Evolutionary conservation across 2,329 filamentous ascomycete genomes (phyloP).

Genomic region (Aspergillus sojae): DNA sequence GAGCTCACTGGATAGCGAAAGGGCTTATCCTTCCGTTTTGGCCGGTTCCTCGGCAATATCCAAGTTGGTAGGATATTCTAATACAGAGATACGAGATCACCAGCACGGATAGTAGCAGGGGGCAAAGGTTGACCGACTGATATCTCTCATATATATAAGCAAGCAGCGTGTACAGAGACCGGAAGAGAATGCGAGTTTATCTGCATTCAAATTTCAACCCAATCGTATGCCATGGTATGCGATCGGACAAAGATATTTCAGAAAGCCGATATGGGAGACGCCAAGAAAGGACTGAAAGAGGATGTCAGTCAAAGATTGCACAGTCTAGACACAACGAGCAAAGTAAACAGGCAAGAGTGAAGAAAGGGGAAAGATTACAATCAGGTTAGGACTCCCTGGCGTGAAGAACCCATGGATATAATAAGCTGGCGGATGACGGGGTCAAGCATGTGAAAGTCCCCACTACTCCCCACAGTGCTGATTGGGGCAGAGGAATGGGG

Average conservation of each 20-base stretch:
- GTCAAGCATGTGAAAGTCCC: conserved; percentile 29
- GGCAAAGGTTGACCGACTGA: not conserved
- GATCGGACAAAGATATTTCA: not conserved
- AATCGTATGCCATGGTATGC: not conserved
- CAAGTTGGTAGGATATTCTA: too few relatives aligned
- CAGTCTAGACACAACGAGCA: not conserved
- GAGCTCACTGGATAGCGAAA: not conserved
- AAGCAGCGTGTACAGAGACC: not conserved
- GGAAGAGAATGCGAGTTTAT: not conserved
- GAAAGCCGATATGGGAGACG: not conserved
- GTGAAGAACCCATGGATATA: conserved; percentile 13
- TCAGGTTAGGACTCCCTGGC: not conserved
- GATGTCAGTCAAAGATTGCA: not conserved
- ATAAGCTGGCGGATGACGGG: conserved; percentile 8
- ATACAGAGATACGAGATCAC: not conserved
- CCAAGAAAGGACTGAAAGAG: not conserved
- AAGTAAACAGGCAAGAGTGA: not conserved
- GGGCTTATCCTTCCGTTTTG: not conserved
- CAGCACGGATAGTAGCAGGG: too few relatives aligned
- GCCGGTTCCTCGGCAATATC: not conserved
- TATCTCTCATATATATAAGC: not conserved
- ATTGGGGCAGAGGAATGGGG: conserved; percentile 2
- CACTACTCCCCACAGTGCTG: conserved; percentile 9
- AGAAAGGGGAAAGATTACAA: not conserved
- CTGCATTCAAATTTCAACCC: not conserved